phyloP scores from a whole-genome alignment of 148 eudicot genomes.

The Fagopyrum esculentum region DNA sequence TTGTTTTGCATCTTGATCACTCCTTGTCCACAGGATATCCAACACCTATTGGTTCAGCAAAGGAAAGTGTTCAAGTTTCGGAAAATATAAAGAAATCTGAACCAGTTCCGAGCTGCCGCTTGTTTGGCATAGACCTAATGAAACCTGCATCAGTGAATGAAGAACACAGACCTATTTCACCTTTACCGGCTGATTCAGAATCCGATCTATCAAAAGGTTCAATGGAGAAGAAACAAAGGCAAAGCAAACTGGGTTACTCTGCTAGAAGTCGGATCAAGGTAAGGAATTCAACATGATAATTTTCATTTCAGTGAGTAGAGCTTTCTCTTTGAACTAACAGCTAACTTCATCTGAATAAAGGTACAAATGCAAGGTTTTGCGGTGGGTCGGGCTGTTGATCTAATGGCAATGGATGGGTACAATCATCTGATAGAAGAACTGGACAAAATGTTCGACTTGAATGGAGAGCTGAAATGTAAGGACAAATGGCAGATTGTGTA shows the following conservation, averaged over 20 bases:
- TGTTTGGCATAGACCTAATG: conserved; percentile 82
- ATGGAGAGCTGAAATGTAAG: conserved; percentile 56
- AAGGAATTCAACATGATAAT: background rate
- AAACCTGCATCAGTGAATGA: conserved; percentile 21
- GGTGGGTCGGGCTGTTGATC: conserved; percentile 92
- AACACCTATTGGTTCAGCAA: background rate
- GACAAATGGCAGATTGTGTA: conserved; percentile 80
- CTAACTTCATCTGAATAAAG: conserved; percentile 20
- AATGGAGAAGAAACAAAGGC: conserved; percentile 1
- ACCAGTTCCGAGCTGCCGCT: conserved; percentile 27
- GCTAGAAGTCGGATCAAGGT: conserved; percentile 90
- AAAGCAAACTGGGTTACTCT: conserved; percentile 41
- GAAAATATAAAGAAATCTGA: background rate
- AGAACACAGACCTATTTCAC: background rate
- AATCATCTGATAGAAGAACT: conserved; percentile 64
- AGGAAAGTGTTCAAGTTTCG: background rate
- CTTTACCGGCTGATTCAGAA: background rate
- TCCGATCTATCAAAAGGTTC: background rate
- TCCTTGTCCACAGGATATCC: background rate
- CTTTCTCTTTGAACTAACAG: background rate
- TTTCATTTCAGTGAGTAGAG: background rate
- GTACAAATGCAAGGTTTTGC: conserved; percentile 98
- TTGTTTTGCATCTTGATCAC: background rate
- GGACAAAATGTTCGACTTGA: conserved; percentile 73
- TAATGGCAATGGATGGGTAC: conserved; percentile 48